A percentile compares a stretch with the other conserved stretches of the same genome.
Evolutionary conservation across 2,329 filamentous ascomycete genomes (phyloP).

Genomic region (Cryphonectria nitschkei): DNA sequence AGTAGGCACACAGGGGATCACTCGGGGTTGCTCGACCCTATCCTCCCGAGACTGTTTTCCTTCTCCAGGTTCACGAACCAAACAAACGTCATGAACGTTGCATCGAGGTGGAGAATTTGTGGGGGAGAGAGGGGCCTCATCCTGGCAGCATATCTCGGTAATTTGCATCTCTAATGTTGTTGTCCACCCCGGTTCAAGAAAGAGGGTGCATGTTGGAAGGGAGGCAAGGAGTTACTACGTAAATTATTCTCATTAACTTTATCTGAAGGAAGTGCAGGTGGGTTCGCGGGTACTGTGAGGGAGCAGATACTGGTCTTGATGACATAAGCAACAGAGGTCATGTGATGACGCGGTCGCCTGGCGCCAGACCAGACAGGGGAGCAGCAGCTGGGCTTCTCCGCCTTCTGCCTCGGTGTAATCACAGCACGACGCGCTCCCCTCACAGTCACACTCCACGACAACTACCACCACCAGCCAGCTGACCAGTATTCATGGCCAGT

Average conservation of each 20-base stretch:
- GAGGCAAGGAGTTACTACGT: too few species aligned
- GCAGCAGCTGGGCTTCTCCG: neutral
- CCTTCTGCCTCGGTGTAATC: neutral
- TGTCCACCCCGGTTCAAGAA: neutral
- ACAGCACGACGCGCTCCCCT: neutral
- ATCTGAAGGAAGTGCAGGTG: too few species aligned
- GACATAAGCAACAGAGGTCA: neutral
- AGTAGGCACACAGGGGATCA: too few species aligned
- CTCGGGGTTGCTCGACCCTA: neutral
- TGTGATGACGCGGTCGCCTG: slow-evolving; percentile 9
- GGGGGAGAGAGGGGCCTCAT: neutral
- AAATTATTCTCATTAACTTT: too few species aligned
- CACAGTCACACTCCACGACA: neutral
- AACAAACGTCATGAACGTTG: neutral
- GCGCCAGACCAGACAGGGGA: neutral
- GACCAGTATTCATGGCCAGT: neutral
- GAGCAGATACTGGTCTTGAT: neutral
- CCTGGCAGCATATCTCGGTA: neutral
- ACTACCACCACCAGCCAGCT: neutral
- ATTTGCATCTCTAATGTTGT: neutral
- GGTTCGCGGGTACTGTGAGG: too few species aligned
- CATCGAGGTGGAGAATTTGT: neutral
- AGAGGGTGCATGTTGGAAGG: too few species aligned
- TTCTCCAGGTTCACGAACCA: neutral
- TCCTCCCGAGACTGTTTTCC: neutral